Evolutionary conservation across 495 filamentous ascomycete genomes (phyloP), one percentile per base, ranked within the genome.

Genomic region (Delitschia confertaspora): DNA sequence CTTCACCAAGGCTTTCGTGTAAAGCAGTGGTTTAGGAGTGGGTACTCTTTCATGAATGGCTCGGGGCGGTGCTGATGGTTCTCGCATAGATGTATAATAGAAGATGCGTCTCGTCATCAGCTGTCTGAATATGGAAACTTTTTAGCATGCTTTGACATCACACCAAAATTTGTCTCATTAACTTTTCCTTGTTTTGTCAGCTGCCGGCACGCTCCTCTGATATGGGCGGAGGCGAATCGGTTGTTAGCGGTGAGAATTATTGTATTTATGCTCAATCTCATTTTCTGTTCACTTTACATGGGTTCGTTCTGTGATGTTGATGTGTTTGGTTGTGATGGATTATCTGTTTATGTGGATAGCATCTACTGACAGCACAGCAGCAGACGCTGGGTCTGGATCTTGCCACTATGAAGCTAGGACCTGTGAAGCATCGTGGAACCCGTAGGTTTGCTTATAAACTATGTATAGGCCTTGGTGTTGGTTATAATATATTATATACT

Each of bases 1-100:
- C 66, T 98, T 98, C 80, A 93, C 83, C 73, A 95, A 94, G 83
- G 85, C 79, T 75, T 95, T 94, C 76, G 49, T 56, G 42, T 60
- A 57, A 45, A 54, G 32, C 5, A 17, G 34, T 17, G 37, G 7
- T 45, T 18, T 42, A 47, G 43, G 21, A 44, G 53, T 56, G 47
- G 37, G 47, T 56, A 18, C 19, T 56, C 47, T 56, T 37, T 49
- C n/a, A 44, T 47, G 43, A 19, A 44, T 38, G 53, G 37, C 35
- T 48, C 39, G 42, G 34, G 43, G 25, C 38, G 52, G 47, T 56
- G 53, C 53, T 56, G 53, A 56, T 51, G 25, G 47, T 36, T 47
- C 23, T 45, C 41, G 43, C 37, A 38, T 48, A 56, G 47, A 56
- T 56, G 53, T 56, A 51, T 56, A 56, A 56, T 56, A 56, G 43